Conservation (phyloP, 345 rosid genomes). For the Adansonia digitata region DNA sequence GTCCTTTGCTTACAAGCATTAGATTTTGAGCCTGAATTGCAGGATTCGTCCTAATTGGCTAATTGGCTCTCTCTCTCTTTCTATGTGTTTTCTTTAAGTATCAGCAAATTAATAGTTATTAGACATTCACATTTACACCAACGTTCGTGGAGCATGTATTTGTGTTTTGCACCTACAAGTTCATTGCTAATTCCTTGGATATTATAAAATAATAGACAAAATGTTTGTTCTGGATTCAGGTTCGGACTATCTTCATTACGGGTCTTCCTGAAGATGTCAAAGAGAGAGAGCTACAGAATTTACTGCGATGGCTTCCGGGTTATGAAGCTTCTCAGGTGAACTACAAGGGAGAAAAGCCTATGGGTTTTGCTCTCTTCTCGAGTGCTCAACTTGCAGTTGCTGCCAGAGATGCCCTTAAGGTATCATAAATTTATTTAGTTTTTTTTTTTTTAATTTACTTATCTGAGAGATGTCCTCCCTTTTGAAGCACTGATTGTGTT, state of each 20-base stretch:
- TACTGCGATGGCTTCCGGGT: constrained; percentile 93
- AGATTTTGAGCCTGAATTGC: not conserved
- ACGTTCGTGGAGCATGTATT: not conserved
- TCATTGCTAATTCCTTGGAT: not conserved
- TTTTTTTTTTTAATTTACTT: not conserved
- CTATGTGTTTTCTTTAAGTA: not conserved
- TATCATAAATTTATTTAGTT: constrained; percentile 15
- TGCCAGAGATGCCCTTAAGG: constrained; percentile 93
- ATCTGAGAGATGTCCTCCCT: not conserved
- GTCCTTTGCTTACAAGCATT: not conserved
- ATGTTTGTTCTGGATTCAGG: constrained; percentile 33
- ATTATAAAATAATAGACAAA: not conserved
- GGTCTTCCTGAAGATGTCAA: constrained; percentile 95
- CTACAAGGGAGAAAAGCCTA: constrained; percentile 86
- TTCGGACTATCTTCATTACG: constrained; percentile 83
- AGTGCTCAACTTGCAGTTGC: constrained; percentile 65
- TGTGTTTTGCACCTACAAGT: not conserved
- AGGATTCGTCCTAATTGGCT: not conserved
- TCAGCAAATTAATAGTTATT: not conserved
- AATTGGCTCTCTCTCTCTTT: not conserved
- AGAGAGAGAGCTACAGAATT: constrained; percentile 90
- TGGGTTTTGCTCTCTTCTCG: constrained; percentile 97
- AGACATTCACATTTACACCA: too few relatives aligned
- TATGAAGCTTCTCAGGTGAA: constrained; percentile 97
- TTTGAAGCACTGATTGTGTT: constrained; percentile 3